These are phyloP conservation scores for Erodium trifolium DNA, from an alignment of 441 rosid species.

Conservation along the genomic window DNA sequence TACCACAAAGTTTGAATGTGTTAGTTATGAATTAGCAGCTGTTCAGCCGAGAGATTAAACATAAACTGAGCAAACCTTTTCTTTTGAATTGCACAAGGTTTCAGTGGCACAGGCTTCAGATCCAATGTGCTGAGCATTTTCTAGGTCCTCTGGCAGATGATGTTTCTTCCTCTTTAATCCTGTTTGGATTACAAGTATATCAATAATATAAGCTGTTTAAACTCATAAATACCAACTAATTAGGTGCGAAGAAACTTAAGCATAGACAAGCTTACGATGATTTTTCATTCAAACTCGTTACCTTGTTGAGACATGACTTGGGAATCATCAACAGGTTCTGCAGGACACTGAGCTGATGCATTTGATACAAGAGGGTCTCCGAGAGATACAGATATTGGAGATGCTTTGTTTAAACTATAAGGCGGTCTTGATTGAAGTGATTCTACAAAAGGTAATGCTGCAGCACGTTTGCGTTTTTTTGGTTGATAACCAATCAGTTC, in stretches of 20 bases:
- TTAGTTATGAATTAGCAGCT: background rate
- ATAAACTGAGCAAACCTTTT: slow-evolving; percentile 10
- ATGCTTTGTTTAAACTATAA: slow-evolving; percentile 2
- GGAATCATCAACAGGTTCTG: slow-evolving; percentile 3
- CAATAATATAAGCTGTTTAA: background rate
- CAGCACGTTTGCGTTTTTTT: background rate
- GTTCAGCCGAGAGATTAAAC: background rate
- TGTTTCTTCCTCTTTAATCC: slow-evolving; percentile 12
- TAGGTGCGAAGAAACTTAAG: background rate
- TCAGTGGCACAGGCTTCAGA: slow-evolving; percentile 1
- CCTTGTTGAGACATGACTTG: slow-evolving; percentile 7
- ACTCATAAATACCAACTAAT: background rate
- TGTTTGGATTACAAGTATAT: slow-evolving; percentile 5
- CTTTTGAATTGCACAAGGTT: background rate
- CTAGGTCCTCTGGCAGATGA: slow-evolving; percentile 6
- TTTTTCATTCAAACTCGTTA: background rate
- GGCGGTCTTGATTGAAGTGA: background rate
- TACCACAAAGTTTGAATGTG: background rate
- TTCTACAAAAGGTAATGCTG: background rate
- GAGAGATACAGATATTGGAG: background rate
- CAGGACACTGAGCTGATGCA: background rate
- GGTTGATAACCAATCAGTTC: slow-evolving; percentile 11
- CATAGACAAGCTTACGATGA: background rate
- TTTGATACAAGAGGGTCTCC: slow-evolving; percentile 4
- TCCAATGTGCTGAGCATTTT: background rate